A percentile compares a stretch with the other conserved stretches of the same genome.
These are phyloP conservation scores for Mycena indigotica DNA, from an alignment of 768 basidiomycete genomes.

Conservation along the genomic window DNA sequence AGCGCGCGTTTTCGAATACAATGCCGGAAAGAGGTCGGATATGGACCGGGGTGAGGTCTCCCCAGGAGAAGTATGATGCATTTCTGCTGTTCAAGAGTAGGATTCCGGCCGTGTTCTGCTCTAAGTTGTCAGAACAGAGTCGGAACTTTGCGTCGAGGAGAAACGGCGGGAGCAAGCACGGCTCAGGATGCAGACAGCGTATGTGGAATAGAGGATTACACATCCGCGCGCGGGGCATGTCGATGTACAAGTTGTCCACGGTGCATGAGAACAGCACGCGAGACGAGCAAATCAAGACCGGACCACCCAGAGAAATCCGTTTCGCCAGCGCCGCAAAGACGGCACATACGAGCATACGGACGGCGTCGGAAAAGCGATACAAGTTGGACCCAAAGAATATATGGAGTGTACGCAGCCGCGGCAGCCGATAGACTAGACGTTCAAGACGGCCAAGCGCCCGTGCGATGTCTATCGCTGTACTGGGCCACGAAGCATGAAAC, in stretches of 20 bases:
- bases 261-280: background rate
- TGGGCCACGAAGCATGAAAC: background rate
- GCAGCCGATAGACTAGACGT: background rate
- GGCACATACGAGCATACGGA: background rate
- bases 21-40: background rate
- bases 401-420: background rate
- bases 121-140: background rate
- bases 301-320: background rate
- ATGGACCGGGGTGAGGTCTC: background rate
- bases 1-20: background rate
- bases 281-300: background rate
- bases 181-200: background rate
- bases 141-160: background rate
- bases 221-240: no score
- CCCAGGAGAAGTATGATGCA: background rate
- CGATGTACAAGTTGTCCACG: background rate
- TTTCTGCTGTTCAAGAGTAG: background rate
- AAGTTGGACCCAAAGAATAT: background rate
- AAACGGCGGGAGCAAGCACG: background rate
- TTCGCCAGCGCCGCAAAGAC: background rate
- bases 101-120: background rate
- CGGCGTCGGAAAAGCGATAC: background rate
- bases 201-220: background rate
- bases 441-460: background rate
- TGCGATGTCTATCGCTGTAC: background rate